Evolutionary conservation across 768 basidiomycete species (phyloP).

Genomic region (Suillus weaverae): DNA sequence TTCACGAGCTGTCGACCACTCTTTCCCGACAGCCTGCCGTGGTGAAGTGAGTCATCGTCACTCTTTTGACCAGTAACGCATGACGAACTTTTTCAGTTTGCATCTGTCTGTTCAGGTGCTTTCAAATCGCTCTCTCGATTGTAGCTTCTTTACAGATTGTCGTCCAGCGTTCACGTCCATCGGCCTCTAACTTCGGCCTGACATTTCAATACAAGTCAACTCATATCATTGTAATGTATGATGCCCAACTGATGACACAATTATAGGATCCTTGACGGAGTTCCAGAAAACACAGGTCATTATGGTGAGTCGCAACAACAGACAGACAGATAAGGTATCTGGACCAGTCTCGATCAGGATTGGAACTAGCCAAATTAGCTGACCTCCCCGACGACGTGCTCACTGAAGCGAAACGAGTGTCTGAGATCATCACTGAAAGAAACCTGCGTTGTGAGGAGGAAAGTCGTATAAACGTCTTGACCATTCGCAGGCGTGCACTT

Average conservation of each 20-base stretch:
- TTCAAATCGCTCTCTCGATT: slow-evolving; percentile 5
- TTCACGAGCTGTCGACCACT: slow-evolving; percentile 74
- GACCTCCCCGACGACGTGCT: slow-evolving; percentile 79
- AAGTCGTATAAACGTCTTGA: slow-evolving; percentile 60
- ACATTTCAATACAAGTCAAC: slow-evolving; percentile 76
- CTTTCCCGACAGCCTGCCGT: slow-evolving; percentile 78
- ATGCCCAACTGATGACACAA: slow-evolving; percentile 7
- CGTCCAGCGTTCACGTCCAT: slow-evolving; percentile 52
- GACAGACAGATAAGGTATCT: background rate
- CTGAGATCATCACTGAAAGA: slow-evolving; percentile 55
- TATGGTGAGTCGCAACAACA: slow-evolving; percentile 53
- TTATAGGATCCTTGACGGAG: slow-evolving; percentile 72
- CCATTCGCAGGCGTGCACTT: slow-evolving; percentile 64
- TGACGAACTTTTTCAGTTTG: slow-evolving; percentile 46
- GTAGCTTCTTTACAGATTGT: background rate
- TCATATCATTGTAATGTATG: background rate
- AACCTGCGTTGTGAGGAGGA: slow-evolving; percentile 58
- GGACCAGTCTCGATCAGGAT: slow-evolving; percentile 48
- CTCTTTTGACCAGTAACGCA: background rate
- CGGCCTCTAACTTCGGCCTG: slow-evolving; percentile 62
- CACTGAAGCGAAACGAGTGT: slow-evolving; percentile 58
- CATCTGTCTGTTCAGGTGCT: slow-evolving; percentile 79
- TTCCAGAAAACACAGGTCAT: slow-evolving; percentile 59
- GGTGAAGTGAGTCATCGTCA: slow-evolving; percentile 57
- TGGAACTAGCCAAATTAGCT: slow-evolving; percentile 86